Percentiles rank a stretch among this genome's conserved stretches.
Conservation (phyloP, 257 asterid species). For the Salvia splendens region DNA sequence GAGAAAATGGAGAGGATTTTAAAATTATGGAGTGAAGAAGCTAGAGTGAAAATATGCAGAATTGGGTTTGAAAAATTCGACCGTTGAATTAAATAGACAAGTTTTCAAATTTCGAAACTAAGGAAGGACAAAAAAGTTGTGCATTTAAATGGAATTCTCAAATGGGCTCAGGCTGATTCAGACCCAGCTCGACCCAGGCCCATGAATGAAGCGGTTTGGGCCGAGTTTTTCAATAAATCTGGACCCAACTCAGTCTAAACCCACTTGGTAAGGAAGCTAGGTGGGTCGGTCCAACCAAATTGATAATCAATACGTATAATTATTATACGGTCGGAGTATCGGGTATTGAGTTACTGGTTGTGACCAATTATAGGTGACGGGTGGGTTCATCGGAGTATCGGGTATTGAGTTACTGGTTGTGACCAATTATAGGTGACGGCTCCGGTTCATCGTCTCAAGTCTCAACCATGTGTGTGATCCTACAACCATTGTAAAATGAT, state of each 20-base stretch:
- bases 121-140: not conserved
- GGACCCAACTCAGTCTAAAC: too few relatives aligned
- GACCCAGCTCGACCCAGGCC: too few relatives aligned
- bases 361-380: slow-evolving; percentile 29
- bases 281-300: too few relatives aligned
- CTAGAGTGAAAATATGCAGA: slow-evolving; percentile 32
- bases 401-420: too few relatives aligned
- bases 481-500: not conserved
- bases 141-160: slow-evolving; percentile 2
- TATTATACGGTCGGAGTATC: too few relatives aligned
- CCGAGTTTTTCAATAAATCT: too few relatives aligned
- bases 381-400: not conserved
- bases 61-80: slow-evolving; percentile 32
- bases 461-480: not conserved
- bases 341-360: slow-evolving; percentile 23
- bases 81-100: slow-evolving; percentile 42
- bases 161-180: too few relatives aligned
- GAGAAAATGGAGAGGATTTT: slow-evolving; percentile 16
- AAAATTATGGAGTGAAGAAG: slow-evolving; percentile 20
- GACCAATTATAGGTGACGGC: too few relatives aligned
- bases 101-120: slow-evolving; percentile 35
- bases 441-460: slow-evolving; percentile 35
- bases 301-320: too few relatives aligned
- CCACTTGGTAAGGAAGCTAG: too few relatives aligned
- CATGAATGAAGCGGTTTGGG: too few relatives aligned